Percentiles rank a stretch among this genome's conserved stretches.
phyloP scores from a whole-genome alignment of 345 rosid genomes.

The Eucalyptus sideroxylon region DNA sequence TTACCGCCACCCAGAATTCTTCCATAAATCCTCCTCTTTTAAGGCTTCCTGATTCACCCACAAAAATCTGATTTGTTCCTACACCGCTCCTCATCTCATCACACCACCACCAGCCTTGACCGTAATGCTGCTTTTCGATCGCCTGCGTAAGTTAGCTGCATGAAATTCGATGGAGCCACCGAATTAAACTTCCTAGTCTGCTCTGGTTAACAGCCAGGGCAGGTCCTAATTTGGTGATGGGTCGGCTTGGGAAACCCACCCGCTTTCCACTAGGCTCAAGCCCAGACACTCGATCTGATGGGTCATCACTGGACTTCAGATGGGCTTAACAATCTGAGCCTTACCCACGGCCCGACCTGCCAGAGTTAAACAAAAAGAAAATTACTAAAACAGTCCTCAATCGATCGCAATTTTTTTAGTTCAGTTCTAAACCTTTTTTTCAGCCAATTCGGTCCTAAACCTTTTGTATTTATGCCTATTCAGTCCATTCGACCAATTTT shows the following conservation, averaged over 20 bases:
- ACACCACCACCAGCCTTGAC: background rate
- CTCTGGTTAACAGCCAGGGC: background rate
- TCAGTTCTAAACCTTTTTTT: no score
- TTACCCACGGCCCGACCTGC: background rate
- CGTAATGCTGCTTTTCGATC: background rate
- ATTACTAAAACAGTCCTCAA: background rate
- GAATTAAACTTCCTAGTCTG: background rate
- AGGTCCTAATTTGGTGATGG: background rate
- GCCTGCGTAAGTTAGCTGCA: background rate
- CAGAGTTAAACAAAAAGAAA: background rate
- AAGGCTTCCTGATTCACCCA: background rate
- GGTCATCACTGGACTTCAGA: background rate
- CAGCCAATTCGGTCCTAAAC: fast-evolving
- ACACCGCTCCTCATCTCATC: background rate
- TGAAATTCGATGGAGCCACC: background rate
- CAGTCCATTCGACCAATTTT: fast-evolving
- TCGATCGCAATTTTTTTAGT: no score
- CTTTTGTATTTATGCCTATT: fast-evolving
- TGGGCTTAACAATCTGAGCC: background rate
- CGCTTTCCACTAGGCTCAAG: background rate
- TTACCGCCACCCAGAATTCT: background rate
- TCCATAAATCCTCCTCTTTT: background rate
- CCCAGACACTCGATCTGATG: background rate
- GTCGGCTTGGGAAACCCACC: background rate
- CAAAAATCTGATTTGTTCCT: background rate